These are phyloP conservation scores for Teratosphaeriaceae sp. DNA, from an alignment of 2,329 filamentous ascomycete species.

Conservation along the genomic window DNA sequence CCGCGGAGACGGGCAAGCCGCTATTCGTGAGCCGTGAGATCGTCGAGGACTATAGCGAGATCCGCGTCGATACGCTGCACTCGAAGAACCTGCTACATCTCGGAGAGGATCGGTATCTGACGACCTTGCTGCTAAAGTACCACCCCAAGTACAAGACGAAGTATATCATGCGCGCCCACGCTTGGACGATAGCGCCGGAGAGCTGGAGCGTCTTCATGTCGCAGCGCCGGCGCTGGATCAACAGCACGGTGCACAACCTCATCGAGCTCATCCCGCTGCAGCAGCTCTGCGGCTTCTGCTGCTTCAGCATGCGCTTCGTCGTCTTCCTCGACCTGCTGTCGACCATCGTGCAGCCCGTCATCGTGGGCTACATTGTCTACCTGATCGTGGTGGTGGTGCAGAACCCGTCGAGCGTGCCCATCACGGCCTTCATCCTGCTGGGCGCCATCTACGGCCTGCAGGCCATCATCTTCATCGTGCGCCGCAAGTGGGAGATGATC, in stretches of 20 bases:
- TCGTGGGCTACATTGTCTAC: slow-evolving; percentile 82
- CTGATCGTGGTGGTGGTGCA: slow-evolving; percentile 67
- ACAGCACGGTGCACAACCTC: slow-evolving; percentile 96
- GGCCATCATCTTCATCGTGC: slow-evolving; percentile 91
- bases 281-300: slow-evolving; percentile 98
- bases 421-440: slow-evolving; percentile 83
- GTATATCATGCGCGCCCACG: slow-evolving; percentile 85
- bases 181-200: slow-evolving; percentile 96
- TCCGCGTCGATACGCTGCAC: slow-evolving; percentile 94
- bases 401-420: slow-evolving; percentile 60
- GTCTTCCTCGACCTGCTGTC: slow-evolving; percentile 91
- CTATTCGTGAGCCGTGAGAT: slow-evolving; percentile 93
- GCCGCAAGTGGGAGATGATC: slow-evolving; percentile 99
- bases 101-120: slow-evolving; percentile 95
- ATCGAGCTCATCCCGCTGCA: slow-evolving; percentile 89
- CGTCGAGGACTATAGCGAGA: slow-evolving; percentile 79
- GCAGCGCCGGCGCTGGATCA: slow-evolving; percentile 98
- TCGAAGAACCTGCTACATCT: slow-evolving; percentile 98
- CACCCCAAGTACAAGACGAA: slow-evolving; percentile 97
- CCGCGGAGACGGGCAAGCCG: slow-evolving; percentile 89
- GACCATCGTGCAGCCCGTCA: slow-evolving; percentile 87
- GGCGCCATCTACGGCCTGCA: slow-evolving; percentile 97
- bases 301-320: slow-evolving; percentile 98
- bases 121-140: slow-evolving; percentile 85
- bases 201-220: slow-evolving; percentile 93